Conservation (phyloP, 805 yeast species). For the Lipomyces anomalus region DNA sequence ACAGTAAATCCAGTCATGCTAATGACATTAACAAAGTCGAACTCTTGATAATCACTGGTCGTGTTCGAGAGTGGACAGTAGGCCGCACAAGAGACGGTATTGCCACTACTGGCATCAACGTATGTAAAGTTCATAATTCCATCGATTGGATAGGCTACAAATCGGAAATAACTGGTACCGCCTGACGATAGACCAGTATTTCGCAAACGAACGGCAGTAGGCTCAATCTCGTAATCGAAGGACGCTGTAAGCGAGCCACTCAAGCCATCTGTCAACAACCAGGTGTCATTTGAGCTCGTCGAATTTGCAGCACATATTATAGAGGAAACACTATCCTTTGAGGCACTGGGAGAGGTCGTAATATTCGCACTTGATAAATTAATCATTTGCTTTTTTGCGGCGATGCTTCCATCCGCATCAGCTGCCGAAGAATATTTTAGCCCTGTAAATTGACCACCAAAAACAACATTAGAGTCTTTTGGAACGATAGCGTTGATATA, state of each 20-base stretch:
- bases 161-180: conserved; percentile 53
- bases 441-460: conserved; percentile 71
- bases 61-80: conserved; percentile 67
- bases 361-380: conserved; percentile 52
- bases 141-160: conserved; percentile 69
- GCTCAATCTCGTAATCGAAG: conserved; percentile 51
- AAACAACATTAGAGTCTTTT: conserved; percentile 49
- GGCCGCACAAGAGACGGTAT: conserved; percentile 68
- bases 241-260: conserved; percentile 63
- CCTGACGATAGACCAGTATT: conserved; percentile 46
- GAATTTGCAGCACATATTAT: conserved; percentile 28
- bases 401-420: not conserved
- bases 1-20: conserved; percentile 57
- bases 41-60: conserved; percentile 62
- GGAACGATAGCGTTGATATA: conserved; percentile 57
- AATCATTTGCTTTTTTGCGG: conserved; percentile 44
- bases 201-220: conserved; percentile 69
- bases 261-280: conserved; percentile 47
- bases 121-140: conserved; percentile 92
- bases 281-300: conserved; percentile 32
- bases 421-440: conserved; percentile 43
- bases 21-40: conserved; percentile 66
- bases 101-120: conserved; percentile 63
- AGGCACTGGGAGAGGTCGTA: conserved; percentile 39
- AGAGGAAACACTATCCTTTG: conserved; percentile 36